Conservation (phyloP, 345 rosid species). For the Toxicodendron radicans region DNA sequence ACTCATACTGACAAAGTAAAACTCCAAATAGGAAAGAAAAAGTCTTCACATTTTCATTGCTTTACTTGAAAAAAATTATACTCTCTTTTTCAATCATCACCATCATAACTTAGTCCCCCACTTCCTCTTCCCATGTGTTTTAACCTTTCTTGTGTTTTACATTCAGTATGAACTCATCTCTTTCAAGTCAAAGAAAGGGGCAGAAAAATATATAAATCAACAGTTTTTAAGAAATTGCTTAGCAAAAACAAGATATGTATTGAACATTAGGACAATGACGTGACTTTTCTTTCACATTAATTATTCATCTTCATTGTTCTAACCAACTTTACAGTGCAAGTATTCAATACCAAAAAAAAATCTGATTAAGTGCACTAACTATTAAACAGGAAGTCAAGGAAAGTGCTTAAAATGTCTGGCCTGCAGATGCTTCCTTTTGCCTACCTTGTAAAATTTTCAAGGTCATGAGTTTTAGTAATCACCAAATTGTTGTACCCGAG, state of each 20-base stretch:
- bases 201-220: neutral
- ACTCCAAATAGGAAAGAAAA: neutral
- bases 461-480: neutral
- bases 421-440: neutral
- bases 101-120: slow-evolving; percentile 22
- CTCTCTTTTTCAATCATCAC: slow-evolving; percentile 33
- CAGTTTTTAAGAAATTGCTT: too few species aligned
- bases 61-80: slow-evolving; percentile 4
- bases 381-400: neutral
- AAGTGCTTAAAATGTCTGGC: slow-evolving; percentile 7
- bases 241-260: neutral
- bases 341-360: neutral
- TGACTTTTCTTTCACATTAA: slow-evolving; percentile 19
- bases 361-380: neutral
- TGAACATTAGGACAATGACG: slow-evolving; percentile 10
- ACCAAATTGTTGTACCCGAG: slow-evolving; percentile 17
- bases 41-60: slow-evolving; percentile 18
- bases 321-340: slow-evolving; percentile 15
- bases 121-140: slow-evolving; percentile 1
- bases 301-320: slow-evolving; percentile 7
- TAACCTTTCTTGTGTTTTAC: slow-evolving; percentile 1
- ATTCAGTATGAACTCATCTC: neutral
- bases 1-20: slow-evolving; percentile 5
- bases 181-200: neutral
- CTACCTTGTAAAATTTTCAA: neutral